Percentiles rank a stretch among this genome's conserved stretches.
Conservation (phyloP, 2,329 filamentous ascomycete genomes). For the Sporothrix schenckii region DNA sequence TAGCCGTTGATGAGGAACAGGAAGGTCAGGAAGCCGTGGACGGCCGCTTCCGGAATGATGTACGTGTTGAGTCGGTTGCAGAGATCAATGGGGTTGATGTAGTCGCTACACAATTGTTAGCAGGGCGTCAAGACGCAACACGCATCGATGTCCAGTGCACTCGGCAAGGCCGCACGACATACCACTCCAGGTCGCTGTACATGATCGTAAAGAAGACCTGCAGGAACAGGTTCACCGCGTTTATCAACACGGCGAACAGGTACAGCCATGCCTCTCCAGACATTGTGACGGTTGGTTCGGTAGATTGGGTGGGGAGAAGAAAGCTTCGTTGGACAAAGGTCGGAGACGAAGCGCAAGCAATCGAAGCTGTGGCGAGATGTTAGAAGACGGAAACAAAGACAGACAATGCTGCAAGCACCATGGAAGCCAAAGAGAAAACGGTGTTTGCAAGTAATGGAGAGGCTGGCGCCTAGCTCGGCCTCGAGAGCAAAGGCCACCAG, state of each 20-base stretch:
- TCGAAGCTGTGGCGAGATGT: background rate
- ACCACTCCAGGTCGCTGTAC: constrained; percentile 99
- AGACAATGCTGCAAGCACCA: background rate
- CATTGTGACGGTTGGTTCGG: constrained; percentile 59
- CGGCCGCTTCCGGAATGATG: constrained; percentile 96
- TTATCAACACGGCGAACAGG: constrained; percentile 96
- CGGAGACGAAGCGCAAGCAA: constrained; percentile 1
- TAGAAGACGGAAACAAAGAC: no score
- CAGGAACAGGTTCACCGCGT: constrained; percentile 99
- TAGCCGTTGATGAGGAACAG: constrained; percentile 98
- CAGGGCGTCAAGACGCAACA: constrained; percentile 23
- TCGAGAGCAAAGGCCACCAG: background rate
- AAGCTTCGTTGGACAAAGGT: background rate
- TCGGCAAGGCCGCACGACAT: constrained; percentile 46
- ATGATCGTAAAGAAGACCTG: constrained; percentile 99
- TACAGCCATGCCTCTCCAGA: constrained; percentile 98
- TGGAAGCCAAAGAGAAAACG: background rate
- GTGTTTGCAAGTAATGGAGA: constrained; percentile 24
- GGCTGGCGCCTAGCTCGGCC: constrained; percentile 27
- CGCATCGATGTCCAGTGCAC: no score
- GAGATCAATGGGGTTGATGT: constrained; percentile 99
- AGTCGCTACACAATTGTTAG: constrained; percentile 70
- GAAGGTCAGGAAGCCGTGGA: constrained; percentile 93
- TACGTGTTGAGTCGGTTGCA: constrained; percentile 99
- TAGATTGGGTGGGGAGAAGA: background rate